These are phyloP conservation scores for Ustilago bromivora DNA, from an alignment of 1,284 basidiomycete species.

Conservation along the genomic window DNA sequence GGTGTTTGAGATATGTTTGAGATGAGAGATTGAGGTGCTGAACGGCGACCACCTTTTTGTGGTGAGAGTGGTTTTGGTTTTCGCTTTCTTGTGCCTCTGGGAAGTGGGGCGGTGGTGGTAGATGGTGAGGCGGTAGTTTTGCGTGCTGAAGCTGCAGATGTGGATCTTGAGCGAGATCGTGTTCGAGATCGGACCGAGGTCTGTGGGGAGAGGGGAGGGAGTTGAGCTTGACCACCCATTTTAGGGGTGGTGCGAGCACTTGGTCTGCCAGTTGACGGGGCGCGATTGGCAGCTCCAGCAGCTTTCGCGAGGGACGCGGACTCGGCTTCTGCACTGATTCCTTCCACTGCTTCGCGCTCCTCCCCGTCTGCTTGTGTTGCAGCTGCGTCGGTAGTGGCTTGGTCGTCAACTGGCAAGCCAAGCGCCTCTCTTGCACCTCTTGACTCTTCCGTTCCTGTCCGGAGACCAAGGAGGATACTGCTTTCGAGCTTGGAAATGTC, in stretches of 20 bases:
- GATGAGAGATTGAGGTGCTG: conserved; percentile 19
- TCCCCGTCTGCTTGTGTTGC: conserved; percentile 12
- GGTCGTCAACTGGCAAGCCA: conserved; percentile 31
- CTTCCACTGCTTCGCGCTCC: neutral
- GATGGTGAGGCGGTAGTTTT: neutral
- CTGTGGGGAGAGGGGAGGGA: conserved; percentile 9
- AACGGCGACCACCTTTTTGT: conserved; percentile 38
- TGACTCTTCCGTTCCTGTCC: conserved; percentile 55
- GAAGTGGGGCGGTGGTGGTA: neutral
- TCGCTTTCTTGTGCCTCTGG: conserved; percentile 21
- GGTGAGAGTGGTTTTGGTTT: conserved; percentile 38
- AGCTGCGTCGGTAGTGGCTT: neutral
- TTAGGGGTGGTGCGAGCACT: conserved; percentile 26
- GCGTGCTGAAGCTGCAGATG: conserved; percentile 5
- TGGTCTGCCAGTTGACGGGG: conserved; percentile 9
- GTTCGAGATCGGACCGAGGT: neutral
- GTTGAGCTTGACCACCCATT: conserved; percentile 22
- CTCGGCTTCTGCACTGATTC: conserved; percentile 35
- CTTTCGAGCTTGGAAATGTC: conserved; percentile 67
- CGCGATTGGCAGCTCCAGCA: conserved; percentile 35
- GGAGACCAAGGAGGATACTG: conserved; percentile 59
- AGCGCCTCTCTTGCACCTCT: conserved; percentile 48
- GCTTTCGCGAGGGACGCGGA: conserved; percentile 39
- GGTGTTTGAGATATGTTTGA: conserved; percentile 16
- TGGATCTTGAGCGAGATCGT: conserved; percentile 19